phyloP scores from a whole-genome alignment of 129 eudicot species.

The Glebionis coronaria region DNA sequence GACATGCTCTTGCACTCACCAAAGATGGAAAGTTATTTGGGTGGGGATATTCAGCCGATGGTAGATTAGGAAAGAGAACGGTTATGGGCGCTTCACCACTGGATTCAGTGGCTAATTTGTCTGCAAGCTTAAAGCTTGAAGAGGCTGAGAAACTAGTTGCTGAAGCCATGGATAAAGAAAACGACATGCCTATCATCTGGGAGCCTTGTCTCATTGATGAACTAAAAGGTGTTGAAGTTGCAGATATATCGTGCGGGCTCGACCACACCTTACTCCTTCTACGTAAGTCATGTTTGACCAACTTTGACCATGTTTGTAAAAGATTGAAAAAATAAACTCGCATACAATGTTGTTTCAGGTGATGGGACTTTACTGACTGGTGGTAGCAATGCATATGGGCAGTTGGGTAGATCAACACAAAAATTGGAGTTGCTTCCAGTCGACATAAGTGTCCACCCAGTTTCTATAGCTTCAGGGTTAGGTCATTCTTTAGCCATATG shows the following conservation, averaged over 20 bases:
- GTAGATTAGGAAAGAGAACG: constrained; percentile 77
- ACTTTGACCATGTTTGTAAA: background rate
- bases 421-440: constrained; percentile 62
- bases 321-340: no score
- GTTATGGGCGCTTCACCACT: constrained; percentile 50
- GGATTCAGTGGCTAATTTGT: constrained; percentile 41
- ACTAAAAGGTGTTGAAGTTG: constrained; percentile 47
- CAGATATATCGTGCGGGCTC: constrained; percentile 80
- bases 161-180: constrained; percentile 89
- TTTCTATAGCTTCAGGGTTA: constrained; percentile 67
- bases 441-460: constrained; percentile 43
- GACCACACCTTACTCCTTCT: constrained; percentile 82
- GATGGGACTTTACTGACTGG: constrained; percentile 80
- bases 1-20: constrained; percentile 91
- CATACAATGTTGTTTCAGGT: constrained; percentile 37
- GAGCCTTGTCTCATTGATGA: constrained; percentile 78
- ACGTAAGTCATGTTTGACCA: constrained; percentile 45
- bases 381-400: constrained; percentile 89
- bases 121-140: constrained; percentile 41
- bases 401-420: constrained; percentile 62
- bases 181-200: constrained; percentile 89
- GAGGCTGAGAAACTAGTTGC: constrained; percentile 61
- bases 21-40: constrained; percentile 81
- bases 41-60: constrained; percentile 98
- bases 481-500: constrained; percentile 91